Base-by-base conservation (phyloP, 208 protist genomes). In the Phytomonas serpens region DNA sequence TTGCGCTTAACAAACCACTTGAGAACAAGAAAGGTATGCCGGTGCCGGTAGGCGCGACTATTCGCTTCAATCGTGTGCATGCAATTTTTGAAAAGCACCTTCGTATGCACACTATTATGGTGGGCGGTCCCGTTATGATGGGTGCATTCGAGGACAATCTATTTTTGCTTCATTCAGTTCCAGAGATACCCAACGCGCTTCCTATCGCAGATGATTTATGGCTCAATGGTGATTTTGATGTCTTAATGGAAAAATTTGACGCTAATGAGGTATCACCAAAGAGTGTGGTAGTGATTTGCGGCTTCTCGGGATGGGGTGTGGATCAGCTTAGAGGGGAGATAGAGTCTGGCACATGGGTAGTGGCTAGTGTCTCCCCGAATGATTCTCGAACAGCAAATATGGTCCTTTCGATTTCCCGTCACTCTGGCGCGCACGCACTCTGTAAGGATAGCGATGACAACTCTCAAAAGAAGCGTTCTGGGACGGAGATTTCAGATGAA, bases 251-350 rank as follows among this genome's bases (percentile, higher is more conserved):
- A 40, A 89, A 86, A 69, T 75, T 95, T 19, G 69, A 73, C 23
- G 71, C 85, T 52, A 76, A 80, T 13, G 74, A 88, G 62, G 47
- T 27, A 19, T 57, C 19, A 27, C 47, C 11, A 57, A 68, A 72
- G 3, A 85, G 93, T 72, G 83, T 96, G 68, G 71, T 92, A 13
- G 78, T 96, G 29, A 52, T 96, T 6, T 89, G 85, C 52, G 90
- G 90, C 31, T 90, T 90, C 77, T 81, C 85, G 33, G 88, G 88
- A 36, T 96, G 90, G 90, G 87, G 88, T 29, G 57, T 47, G 4
- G 72, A 85, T 16, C 88, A 93, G 72, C 87, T 96, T 32, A 77
- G 83, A 65, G 90, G 88, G 36, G 90, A 96, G 79, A 42, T 93
- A 29, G 42, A 70, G n/a, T 65, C 77, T 34, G 88, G 88, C 61